Evolutionary conservation across 1,284 basidiomycete genomes (phyloP), one percentile per base, ranked within the genome.

Genomic region (Caloboletus firmus): DNA sequence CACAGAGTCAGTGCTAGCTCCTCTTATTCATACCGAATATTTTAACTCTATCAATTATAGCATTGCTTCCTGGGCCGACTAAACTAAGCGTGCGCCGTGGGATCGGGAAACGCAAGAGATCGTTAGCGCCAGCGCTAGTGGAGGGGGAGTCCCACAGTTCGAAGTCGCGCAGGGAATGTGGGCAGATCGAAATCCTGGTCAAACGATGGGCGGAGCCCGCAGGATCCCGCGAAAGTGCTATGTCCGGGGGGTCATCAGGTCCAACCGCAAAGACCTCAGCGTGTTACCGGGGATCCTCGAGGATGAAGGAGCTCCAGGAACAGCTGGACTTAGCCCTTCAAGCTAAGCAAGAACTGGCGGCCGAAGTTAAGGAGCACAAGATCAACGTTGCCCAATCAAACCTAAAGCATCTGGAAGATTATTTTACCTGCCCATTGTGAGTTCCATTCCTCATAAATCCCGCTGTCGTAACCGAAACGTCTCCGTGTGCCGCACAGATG

Each of bases 351-450:
- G 74, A 79, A 49, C 69, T 74, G n/a, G 65, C 67, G 18, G 56
- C 63, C 30, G 59, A 77, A 62, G 59, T 79, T 24, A 70, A 73
- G 43, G 69, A 76, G 30, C 71, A 72, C 46, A 76, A 78, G 55
- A 18, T 50, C 2, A 54, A 35, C 10, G 42, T 45, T 18, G 70
- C 71, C 1, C 69, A 74, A 56, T 66, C 70, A 39, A 71, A 70
- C 30, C 62, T 85, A 57, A 71, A 70, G 13, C 76, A 81, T 51
- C 71, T 87, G 1, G 83, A 86, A 59, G 82, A 84, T 41, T 76
- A 81, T 64, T 85, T 82, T 44, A 67, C 62, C 5, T 73, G 70
- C 45, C 61, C 70, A 1, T 48, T 71, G 67, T 68, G 46, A 49
- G 61, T 52, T 45, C 36, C 42, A 41, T 49, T 49, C 18, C 47